phyloP scores from a whole-genome alignment of 78 protist species.

The Pelomyxa schiedti region DNA sequence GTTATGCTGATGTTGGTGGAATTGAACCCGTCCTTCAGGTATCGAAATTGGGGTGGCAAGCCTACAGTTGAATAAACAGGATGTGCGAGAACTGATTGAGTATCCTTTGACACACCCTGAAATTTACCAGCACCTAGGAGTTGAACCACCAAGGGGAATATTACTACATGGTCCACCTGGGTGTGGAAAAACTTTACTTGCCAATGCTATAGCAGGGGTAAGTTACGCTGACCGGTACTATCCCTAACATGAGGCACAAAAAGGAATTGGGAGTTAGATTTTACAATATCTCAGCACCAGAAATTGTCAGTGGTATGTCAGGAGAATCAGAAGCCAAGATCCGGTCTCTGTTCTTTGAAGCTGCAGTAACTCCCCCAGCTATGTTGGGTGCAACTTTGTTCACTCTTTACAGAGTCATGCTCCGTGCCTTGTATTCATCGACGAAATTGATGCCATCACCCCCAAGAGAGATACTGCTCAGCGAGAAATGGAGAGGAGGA shows the following conservation, averaged over 20 bases:
- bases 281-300: slow-evolving; percentile 76
- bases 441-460: slow-evolving; percentile 95
- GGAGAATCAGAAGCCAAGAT: slow-evolving; percentile 90
- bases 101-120: slow-evolving; percentile 81
- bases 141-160: slow-evolving; percentile 75
- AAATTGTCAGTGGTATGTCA: slow-evolving; percentile 82
- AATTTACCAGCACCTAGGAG: slow-evolving; percentile 72
- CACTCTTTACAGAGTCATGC: slow-evolving; percentile 22
- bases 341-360: slow-evolving; percentile 62
- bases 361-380: neutral
- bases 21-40: slow-evolving; percentile 42
- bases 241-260: no score
- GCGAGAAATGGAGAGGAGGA: slow-evolving; percentile 93
- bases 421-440: slow-evolving; percentile 90
- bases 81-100: slow-evolving; percentile 72
- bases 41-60: no score
- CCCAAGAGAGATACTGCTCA: slow-evolving; percentile 86
- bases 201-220: slow-evolving; percentile 84
- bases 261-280: slow-evolving; percentile 41
- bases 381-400: neutral
- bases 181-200: slow-evolving; percentile 88
- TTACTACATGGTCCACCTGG: slow-evolving; percentile 95
- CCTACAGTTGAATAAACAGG: no score
- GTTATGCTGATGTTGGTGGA: slow-evolving; percentile 68
- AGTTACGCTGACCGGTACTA: neutral